phyloP scores from a whole-genome alignment of 768 basidiomycete species.

The Psilocybe azurescens region DNA sequence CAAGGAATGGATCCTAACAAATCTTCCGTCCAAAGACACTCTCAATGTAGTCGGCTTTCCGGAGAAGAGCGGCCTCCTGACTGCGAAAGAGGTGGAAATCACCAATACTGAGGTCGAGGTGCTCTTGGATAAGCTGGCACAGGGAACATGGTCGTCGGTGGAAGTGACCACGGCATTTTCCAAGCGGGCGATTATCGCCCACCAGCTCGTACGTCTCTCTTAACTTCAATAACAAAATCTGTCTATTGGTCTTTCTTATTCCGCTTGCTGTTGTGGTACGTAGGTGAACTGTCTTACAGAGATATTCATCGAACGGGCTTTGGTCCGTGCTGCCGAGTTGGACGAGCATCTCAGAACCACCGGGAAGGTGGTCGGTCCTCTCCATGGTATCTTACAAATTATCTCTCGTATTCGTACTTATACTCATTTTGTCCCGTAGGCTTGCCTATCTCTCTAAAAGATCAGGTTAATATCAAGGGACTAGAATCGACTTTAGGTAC shows the following conservation, averaged over 20 bases:
- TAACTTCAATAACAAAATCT: not conserved
- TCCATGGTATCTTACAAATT: slow-evolving; percentile 49
- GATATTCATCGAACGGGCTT: slow-evolving; percentile 75
- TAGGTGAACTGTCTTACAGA: slow-evolving; percentile 88
- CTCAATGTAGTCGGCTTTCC: slow-evolving; percentile 63
- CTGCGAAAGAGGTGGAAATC: slow-evolving; percentile 52
- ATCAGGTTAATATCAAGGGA: slow-evolving; percentile 72
- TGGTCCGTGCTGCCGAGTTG: slow-evolving; percentile 65
- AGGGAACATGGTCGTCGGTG: slow-evolving; percentile 62
- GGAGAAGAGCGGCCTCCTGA: slow-evolving; percentile 60
- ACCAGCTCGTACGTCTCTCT: slow-evolving; percentile 64
- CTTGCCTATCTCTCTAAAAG: slow-evolving; percentile 76
- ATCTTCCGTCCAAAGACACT: slow-evolving; percentile 47
- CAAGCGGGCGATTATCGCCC: slow-evolving; percentile 80
- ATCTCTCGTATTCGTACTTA: not conserved
- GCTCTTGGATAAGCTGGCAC: slow-evolving; percentile 59
- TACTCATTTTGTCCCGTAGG: slow-evolving; percentile 24
- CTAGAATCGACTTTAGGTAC: slow-evolving; percentile 73
- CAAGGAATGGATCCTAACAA: slow-evolving; percentile 60
- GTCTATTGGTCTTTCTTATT: not conserved
- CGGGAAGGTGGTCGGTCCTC: slow-evolving; percentile 69
- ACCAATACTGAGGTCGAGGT: slow-evolving; percentile 46
- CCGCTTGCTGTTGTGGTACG: not conserved
- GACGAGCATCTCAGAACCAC: slow-evolving; percentile 67
- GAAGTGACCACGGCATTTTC: slow-evolving; percentile 76